Evolutionary conservation across 164 flowering plant species (phyloP), one percentile per base, ranked within the genome.

Genomic region (Hamamelis virginiana): DNA sequence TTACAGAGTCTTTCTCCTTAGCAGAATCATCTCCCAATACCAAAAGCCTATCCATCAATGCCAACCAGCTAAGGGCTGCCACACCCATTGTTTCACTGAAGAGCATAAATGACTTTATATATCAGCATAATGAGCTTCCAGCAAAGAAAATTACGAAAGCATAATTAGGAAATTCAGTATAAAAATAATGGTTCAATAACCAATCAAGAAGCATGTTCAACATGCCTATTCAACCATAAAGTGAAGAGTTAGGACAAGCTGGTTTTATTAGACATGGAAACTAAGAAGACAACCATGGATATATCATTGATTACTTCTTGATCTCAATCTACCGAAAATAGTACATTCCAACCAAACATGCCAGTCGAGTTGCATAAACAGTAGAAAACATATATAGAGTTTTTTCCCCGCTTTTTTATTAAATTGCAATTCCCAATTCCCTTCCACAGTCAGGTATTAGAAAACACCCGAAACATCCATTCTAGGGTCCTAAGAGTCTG

Each of bases 41-140:
- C n/a, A n/a, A n/a, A n/a, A n/a, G n/a, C n/a, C n/a, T n/a, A n/a
- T n/a, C n/a, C n/a, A n/a, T 94, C 51, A 72, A 77, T 10, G 84
- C 77, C 55, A 81, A 45, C 95, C 97, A 92, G 78, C 89, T 83
- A 69, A 89, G 89, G 19, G 97, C 85, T 27, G 98, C 97, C 18
- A 53, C 48, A 64, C 90, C 83, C 23, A 65, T 66, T 41, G 68
- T 47, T 52, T 64, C 57, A 75, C 98, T 94, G 87, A 23, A 78
- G 59, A 57, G 28, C 47, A 73, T 44, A 82, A 53, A 72, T 22
- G 51, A 69, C 44, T 48, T 5, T 12, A 69, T 56, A 41, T 5
- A 21, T 61, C 52, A 59, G 11, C 38, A 68, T 21, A 19, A 61
- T 18, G 19, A 13, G 9, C 9, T 18, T 55, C 14, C n/a, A 25